Evolutionary conservation across 2,329 filamentous ascomycete genomes (phyloP).

Genomic region (Arthroderma uncinatum): DNA sequence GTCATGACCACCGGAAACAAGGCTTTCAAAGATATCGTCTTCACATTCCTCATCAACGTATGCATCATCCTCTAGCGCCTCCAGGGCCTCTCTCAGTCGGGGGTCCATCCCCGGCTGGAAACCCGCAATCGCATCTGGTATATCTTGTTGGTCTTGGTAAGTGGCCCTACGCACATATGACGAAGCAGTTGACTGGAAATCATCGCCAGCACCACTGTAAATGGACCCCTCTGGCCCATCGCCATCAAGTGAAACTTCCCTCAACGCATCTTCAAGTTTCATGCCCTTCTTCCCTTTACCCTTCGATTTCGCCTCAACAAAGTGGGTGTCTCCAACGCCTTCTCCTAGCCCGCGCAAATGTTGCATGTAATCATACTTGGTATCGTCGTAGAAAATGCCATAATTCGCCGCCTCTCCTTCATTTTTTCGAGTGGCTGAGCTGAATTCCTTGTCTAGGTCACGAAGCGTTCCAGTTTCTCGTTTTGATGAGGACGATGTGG

Average conservation of each 20-base stretch:
- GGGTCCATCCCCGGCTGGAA: conserved; percentile 99
- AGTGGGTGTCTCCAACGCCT: conserved; percentile 61
- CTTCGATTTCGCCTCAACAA: conserved; percentile 57
- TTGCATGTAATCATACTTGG: conserved; percentile 98
- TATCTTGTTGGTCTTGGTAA: conserved; percentile 85
- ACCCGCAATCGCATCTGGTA: conserved; percentile 81
- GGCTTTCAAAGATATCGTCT: conserved; percentile 69
- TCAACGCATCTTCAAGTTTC: conserved; percentile 77
- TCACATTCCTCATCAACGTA: conserved; percentile 72
- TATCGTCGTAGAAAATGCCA: conserved; percentile 90
- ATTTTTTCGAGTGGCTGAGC: conserved; percentile 62
- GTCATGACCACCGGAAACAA: conserved; percentile 54
- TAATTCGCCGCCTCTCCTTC: conserved; percentile 93
- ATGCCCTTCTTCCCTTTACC: conserved; percentile 54
- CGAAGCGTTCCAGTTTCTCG: conserved; percentile 55
- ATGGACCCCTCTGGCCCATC: conserved; percentile 23
- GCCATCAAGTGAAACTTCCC: conserved; percentile 43
- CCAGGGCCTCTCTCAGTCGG: conserved; percentile 74
- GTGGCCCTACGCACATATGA: conserved; percentile 65
- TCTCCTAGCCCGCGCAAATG: conserved; percentile 80
- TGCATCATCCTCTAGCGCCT: conserved; percentile 88
- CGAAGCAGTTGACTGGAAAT: conserved; percentile 42
- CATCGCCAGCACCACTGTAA: conserved; percentile 11
- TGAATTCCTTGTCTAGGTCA: conserved; percentile 67
- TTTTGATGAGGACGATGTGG: conserved; percentile 22